Evolutionary conservation across 495 filamentous ascomycete genomes (phyloP), one percentile per base, ranked within the genome.

Genomic region (Hypoxylon trugodes): DNA sequence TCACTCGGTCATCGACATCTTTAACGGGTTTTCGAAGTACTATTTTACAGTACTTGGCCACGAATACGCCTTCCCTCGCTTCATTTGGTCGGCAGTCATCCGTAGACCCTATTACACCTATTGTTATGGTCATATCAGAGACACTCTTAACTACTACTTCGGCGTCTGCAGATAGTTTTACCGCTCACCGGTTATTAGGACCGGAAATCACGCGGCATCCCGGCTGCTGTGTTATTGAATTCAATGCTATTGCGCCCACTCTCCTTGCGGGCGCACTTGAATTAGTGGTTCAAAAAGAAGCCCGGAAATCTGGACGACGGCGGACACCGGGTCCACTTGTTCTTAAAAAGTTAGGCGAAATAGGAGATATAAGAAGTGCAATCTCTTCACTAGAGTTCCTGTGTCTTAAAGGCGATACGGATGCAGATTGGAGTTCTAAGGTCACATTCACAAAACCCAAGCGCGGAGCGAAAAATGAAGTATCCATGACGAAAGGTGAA

Each of bases 101-200:
- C 30, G 43, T 66, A 16, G 77, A 78, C 2, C 69, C 81, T 18
- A 73, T 89, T 16, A 87, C 86, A 1, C 95, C 96, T 1, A 77
- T 98, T 28, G 84, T 99, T 19, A 87, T 99, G 75, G 85, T 98
- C 49, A 83, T 99, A 22, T 95, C 95, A 0, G 96, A 99, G 71
- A 96, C 89, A 1, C 78, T 92, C 19, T 74, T 94, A 6, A 89
- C 86, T 4, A 92, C 89, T 8, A 87, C 86, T 5, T 90, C 88
- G 2, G 86, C 90, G 7, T 84, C 87, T 2, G 85, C 90, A 24
- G 91, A 96, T 68, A 97, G 88, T 69, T 90, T 99, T 61, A 98
- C 93, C 0, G 91, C 89, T 1, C 89, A 97, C 77, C 86, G 92
- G 13, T 74, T 99, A 32, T 85, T 99, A 7, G 93, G 96, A 0